A percentile compares a stretch with the other conserved stretches of the same genome.
Evolutionary conservation across 208 protist genomes (phyloP).

Genomic region (Balamuthia mandrillaris): DNA sequence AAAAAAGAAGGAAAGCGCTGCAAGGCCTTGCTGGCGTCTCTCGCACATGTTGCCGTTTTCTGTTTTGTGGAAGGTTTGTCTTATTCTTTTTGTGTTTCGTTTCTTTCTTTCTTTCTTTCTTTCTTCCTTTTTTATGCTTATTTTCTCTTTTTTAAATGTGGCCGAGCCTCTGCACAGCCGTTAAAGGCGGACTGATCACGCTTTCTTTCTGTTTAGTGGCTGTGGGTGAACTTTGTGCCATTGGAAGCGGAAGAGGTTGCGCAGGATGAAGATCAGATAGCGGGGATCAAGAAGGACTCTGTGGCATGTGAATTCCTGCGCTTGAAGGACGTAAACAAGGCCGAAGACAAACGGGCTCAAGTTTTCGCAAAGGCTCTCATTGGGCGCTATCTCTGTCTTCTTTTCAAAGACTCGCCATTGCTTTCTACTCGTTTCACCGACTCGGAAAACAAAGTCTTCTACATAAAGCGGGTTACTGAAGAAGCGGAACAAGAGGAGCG

Average conservation of each 20-base stretch:
- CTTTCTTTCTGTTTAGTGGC: constrained; percentile 1
- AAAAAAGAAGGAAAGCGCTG: not conserved
- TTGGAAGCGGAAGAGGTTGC: not conserved
- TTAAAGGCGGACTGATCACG: no score
- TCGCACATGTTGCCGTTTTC: constrained; percentile 5
- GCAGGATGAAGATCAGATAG: not conserved
- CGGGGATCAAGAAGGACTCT: not conserved
- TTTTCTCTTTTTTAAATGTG: not conserved
- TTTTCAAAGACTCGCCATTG: constrained; percentile 35
- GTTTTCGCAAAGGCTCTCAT: constrained; percentile 39
- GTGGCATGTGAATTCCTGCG: constrained; percentile 6
- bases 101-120: not conserved
- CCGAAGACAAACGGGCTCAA: not conserved
- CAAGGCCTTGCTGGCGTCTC: not conserved
- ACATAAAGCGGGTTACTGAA: not conserved
- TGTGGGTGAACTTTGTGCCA: constrained; percentile 37
- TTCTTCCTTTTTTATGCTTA: not conserved
- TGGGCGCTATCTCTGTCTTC: constrained; percentile 19
- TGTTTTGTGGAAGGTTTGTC: constrained; percentile 34
- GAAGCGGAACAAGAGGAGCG: not conserved
- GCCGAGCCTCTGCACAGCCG: no score
- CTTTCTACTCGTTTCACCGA: constrained; percentile 4
- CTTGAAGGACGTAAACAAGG: constrained; percentile 36
- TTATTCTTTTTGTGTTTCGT: not conserved
- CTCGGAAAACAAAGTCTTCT: not conserved